Conservation (phyloP, 2,329 filamentous ascomycete species). For the Cercospora nicotianae region DNA sequence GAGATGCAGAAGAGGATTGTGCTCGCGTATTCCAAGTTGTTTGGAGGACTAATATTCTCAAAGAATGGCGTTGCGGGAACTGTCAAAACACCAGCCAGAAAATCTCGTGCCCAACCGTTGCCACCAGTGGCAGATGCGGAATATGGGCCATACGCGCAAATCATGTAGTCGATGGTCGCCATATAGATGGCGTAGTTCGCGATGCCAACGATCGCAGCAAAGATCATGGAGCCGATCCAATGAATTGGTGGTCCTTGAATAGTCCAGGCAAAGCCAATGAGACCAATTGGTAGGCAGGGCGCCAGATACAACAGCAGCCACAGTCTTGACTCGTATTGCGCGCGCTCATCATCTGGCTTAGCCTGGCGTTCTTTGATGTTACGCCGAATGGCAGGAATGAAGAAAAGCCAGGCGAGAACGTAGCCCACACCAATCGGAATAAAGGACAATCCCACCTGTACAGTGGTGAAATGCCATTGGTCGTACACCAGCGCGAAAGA, state of each 20-base stretch:
- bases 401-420: constrained; percentile 61
- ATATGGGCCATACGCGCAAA: constrained; percentile 71
- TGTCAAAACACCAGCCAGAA: constrained; percentile 71
- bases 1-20: constrained; percentile 57
- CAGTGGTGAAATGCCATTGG: constrained; percentile 65
- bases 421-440: constrained; percentile 70
- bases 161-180: constrained; percentile 77
- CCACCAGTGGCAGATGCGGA: constrained; percentile 74
- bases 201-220: constrained; percentile 67
- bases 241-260: constrained; percentile 63
- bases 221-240: constrained; percentile 70
- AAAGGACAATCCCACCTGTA: constrained; percentile 63
- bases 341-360: constrained; percentile 52
- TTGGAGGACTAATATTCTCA: constrained; percentile 40
- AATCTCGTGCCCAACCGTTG: constrained; percentile 73
- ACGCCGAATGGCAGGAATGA: constrained; percentile 58
- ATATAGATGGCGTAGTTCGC: constrained; percentile 64
- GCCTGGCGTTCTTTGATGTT: constrained; percentile 51
- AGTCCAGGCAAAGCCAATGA: constrained; percentile 74
- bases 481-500: constrained; percentile 68
- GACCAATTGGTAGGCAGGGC: constrained; percentile 65
- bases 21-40: constrained; percentile 56
- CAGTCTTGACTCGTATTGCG: constrained; percentile 66
- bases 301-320: constrained; percentile 65
- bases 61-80: constrained; percentile 66